Percentiles rank a stretch among this genome's conserved stretches.
phyloP scores from a whole-genome alignment of 306 rosid genomes.

The Urtica urens region DNA sequence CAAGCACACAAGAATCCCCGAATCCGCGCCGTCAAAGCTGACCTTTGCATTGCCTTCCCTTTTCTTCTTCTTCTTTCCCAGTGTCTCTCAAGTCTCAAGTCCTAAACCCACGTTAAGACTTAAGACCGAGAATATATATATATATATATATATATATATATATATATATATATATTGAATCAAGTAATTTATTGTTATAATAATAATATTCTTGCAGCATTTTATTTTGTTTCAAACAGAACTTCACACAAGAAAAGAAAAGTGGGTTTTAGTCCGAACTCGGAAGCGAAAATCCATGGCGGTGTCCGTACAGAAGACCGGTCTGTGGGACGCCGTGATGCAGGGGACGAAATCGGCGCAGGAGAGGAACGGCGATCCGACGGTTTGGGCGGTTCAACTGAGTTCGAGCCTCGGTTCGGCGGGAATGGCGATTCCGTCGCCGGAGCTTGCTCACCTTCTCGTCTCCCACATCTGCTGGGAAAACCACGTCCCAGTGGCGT shows the following conservation, averaged over 20 bases:
- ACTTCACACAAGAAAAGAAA: not conserved
- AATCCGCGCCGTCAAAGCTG: conserved; percentile 3
- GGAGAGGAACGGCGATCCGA: conserved; percentile 46
- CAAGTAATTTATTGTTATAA: too few relatives aligned
- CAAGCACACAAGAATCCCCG: too few relatives aligned
- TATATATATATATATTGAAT: too few relatives aligned
- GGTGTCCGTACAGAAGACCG: conserved; percentile 23
- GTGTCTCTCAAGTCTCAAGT: not conserved
- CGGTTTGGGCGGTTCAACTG: conserved; percentile 47
- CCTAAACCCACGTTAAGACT: not conserved
- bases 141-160: too few relatives aligned
- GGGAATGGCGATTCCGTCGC: conserved; percentile 51
- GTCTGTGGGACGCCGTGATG: conserved; percentile 45
- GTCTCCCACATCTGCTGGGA: conserved; percentile 76
- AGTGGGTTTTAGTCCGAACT: not conserved
- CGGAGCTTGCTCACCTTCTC: conserved; percentile 59
- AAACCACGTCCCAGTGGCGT: conserved; percentile 49
- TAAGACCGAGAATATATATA: not conserved
- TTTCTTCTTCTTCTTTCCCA: not conserved
- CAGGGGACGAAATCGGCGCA: conserved; percentile 51
- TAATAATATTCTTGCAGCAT: too few relatives aligned
- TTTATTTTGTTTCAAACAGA: too few relatives aligned
- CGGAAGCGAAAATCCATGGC: conserved; percentile 21
- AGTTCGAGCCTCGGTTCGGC: conserved; percentile 33
- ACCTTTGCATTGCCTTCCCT: not conserved